A percentile compares a stretch with the other conserved stretches of the same genome.
These are phyloP conservation scores for Globisporangium apiculatum DNA, from an alignment of 352 stramenopile genomes.

Conservation along the genomic window DNA sequence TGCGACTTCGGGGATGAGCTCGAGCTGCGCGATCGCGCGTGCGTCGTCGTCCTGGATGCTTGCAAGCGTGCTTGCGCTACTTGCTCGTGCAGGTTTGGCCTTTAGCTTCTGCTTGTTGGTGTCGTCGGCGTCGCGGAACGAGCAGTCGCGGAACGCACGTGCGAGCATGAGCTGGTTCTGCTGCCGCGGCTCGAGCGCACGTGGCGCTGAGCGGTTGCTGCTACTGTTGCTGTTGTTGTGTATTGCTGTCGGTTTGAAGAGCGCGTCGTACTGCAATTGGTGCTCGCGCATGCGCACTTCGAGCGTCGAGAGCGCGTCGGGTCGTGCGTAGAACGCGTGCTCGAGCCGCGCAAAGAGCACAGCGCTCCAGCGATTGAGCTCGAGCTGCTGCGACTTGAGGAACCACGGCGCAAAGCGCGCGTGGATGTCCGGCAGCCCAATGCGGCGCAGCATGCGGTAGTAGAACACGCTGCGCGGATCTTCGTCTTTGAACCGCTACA, in stretches of 20 bases:
- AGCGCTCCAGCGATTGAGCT: slow-evolving; percentile 59
- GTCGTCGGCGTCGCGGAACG: slow-evolving; percentile 30
- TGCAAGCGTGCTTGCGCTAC: slow-evolving; percentile 16
- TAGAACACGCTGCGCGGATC: slow-evolving; percentile 67
- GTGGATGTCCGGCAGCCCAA: slow-evolving; percentile 62
- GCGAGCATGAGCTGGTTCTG: slow-evolving; percentile 54
- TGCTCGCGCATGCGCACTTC: slow-evolving; percentile 55
- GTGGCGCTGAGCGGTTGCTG: not conserved
- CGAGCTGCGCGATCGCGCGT: slow-evolving; percentile 22
- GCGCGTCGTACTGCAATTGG: slow-evolving; percentile 30
- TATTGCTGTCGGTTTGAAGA: slow-evolving; percentile 24
- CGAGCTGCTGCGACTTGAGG: slow-evolving; percentile 66
- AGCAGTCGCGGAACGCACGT: slow-evolving; percentile 63
- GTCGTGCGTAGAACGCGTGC: slow-evolving; percentile 47
- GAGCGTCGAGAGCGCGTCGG: slow-evolving; percentile 48
- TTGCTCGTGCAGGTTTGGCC: not conserved
- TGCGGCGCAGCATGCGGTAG: slow-evolving; percentile 67
- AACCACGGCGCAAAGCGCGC: slow-evolving; percentile 74
- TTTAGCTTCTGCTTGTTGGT: no score
- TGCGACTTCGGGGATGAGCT: slow-evolving; percentile 38
- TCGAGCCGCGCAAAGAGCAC: slow-evolving; percentile 63
- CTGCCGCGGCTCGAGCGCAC: slow-evolving; percentile 26
- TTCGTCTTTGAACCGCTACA: slow-evolving; percentile 52
- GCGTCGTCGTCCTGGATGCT: slow-evolving; percentile 30
- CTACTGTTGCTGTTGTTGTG: not conserved